Percentiles rank a stretch among this genome's conserved stretches.
phyloP scores from a whole-genome alignment of 305 asterid species.

The Rubia balearica region DNA sequence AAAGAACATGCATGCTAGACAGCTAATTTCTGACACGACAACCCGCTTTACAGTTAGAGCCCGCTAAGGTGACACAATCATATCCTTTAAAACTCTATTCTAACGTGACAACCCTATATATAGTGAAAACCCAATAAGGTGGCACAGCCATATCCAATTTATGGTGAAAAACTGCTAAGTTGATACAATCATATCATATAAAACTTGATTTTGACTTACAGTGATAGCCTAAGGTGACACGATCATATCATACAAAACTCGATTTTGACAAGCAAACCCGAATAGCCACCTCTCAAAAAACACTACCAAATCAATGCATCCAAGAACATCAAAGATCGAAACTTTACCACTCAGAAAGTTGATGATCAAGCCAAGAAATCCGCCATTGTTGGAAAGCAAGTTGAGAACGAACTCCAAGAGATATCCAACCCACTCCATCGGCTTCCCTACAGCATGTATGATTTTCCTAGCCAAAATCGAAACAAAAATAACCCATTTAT shows the following conservation, averaged over 20 bases:
- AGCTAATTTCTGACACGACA: too few relatives aligned
- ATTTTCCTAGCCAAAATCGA: slow-evolving; percentile 59
- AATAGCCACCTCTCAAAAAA: too few relatives aligned
- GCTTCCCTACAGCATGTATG: slow-evolving; percentile 52
- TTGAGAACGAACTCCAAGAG: slow-evolving; percentile 66
- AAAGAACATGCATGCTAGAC: too few relatives aligned
- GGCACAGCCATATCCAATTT: too few relatives aligned
- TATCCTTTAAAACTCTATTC: too few relatives aligned
- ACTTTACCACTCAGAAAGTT: slow-evolving; percentile 50
- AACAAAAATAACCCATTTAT: slow-evolving; percentile 76
- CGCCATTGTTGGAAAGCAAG: slow-evolving; percentile 64
- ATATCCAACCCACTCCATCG: slow-evolving; percentile 74
- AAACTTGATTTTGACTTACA: too few relatives aligned
- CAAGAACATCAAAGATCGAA: not conserved
- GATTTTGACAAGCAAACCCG: not conserved
- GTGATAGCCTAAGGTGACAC: not conserved
- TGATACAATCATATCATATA: not conserved
- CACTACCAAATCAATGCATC: not conserved
- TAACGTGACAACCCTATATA: too few relatives aligned
- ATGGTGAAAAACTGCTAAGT: not conserved
- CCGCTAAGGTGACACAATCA: too few relatives aligned
- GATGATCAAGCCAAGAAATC: slow-evolving; percentile 43
- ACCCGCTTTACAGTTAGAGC: too few relatives aligned
- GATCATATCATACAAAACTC: not conserved
- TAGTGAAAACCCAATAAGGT: too few relatives aligned